Evolutionary conservation across 2,329 filamentous ascomycete species (phyloP).

Genomic region (Colletotrichum sp.): DNA sequence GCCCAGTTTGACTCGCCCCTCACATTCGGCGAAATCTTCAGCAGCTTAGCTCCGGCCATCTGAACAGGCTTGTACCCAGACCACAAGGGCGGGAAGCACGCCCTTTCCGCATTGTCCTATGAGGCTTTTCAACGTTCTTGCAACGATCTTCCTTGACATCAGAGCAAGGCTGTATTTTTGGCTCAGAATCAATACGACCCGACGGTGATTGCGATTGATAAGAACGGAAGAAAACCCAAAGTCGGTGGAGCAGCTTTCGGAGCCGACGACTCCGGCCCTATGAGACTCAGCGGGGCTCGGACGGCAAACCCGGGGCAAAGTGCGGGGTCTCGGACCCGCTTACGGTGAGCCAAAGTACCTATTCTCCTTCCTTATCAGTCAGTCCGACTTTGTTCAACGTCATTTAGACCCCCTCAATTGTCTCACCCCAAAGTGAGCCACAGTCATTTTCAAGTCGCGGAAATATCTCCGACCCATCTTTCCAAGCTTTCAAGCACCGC

Average conservation of each 20-base stretch:
- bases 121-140: background rate
- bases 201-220: background rate
- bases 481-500: accelerated
- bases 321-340: background rate
- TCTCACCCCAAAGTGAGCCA: background rate
- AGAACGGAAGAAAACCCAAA: background rate
- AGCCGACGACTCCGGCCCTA: background rate
- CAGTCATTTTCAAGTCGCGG: background rate
- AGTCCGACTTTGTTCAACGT: background rate
- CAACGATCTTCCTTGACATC: background rate
- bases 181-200: background rate
- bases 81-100: background rate
- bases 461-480: background rate
- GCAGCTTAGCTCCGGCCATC: background rate
- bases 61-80: background rate
- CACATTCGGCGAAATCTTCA: background rate
- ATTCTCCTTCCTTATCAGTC: background rate
- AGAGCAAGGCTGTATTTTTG: background rate
- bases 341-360: background rate
- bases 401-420: background rate
- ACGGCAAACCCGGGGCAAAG: background rate
- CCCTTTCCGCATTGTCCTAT: background rate
- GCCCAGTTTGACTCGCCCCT: slow-evolving; percentile 13
- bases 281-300: background rate
- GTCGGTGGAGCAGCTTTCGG: background rate